These are phyloP conservation scores for Gigaspora rosea DNA, from an alignment of 192 early-diverging fungal genomes.

Conservation along the genomic window DNA sequence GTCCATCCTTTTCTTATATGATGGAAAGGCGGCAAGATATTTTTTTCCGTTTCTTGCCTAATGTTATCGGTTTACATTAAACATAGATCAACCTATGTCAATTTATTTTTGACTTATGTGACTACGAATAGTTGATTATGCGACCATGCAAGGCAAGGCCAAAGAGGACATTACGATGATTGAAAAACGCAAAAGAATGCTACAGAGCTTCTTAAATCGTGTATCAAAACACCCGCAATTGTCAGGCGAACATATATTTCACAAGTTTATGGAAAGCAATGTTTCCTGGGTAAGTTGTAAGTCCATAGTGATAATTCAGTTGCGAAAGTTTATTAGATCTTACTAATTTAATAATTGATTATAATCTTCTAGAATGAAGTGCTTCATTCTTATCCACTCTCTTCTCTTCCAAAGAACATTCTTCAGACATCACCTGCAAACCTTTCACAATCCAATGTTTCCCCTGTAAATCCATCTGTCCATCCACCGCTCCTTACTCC, in stretches of 20 bases:
- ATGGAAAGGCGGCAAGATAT: constrained; percentile 15
- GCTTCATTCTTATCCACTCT: constrained; percentile 68
- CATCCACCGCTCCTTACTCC: constrained; percentile 51
- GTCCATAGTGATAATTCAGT: not conserved
- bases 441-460: constrained; percentile 35
- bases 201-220: constrained; percentile 93
- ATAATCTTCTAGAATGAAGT: constrained; percentile 59
- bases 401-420: constrained; percentile 69
- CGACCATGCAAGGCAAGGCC: constrained; percentile 79
- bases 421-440: constrained; percentile 57
- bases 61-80: not conserved
- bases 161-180: constrained; percentile 92
- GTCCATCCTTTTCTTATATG: constrained; percentile 23
- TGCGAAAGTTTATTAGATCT: not conserved
- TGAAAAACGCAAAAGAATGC: constrained; percentile 86
- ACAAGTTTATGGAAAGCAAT: constrained; percentile 85
- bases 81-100: constrained; percentile 8
- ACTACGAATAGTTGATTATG: constrained; percentile 55
- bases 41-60: not conserved
- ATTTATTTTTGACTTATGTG: constrained; percentile 18
- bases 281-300: constrained; percentile 61
- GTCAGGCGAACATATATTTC: constrained; percentile 85
- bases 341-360: not conserved
- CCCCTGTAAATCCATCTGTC: constrained; percentile 28
- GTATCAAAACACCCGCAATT: constrained; percentile 86